A percentile compares a stretch with the other conserved stretches of the same genome.
phyloP scores from a whole-genome alignment of 73 alveolate species.

The Blepharisma japonicum region DNA sequence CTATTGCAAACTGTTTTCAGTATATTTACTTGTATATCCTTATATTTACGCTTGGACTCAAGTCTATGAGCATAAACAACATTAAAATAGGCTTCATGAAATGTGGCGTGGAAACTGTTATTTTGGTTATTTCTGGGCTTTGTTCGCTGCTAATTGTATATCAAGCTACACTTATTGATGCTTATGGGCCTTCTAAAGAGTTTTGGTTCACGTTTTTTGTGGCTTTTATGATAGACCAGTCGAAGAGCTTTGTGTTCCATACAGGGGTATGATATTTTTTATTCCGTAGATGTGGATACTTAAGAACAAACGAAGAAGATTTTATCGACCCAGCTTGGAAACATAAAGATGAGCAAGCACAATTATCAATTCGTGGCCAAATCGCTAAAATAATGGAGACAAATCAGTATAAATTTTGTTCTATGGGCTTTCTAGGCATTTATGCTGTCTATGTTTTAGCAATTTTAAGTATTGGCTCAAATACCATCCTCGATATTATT shows the following conservation, averaged over 20 bases:
- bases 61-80: constrained; percentile 30
- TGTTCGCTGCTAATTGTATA: constrained; percentile 16
- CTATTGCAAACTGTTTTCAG: constrained; percentile 37
- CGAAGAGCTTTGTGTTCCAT: constrained; percentile 36
- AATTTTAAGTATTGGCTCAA: constrained; percentile 46
- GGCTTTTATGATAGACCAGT: constrained; percentile 44
- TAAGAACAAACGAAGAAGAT: constrained; percentile 49
- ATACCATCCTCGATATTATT: constrained; percentile 32
- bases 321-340: constrained; percentile 18
- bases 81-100: constrained; percentile 32
- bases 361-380: constrained; percentile 35
- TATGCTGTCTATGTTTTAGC: constrained; percentile 63
- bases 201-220: constrained; percentile 40
- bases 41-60: constrained; percentile 35
- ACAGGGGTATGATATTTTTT: constrained; percentile 38
- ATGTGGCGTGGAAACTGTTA: constrained; percentile 35
- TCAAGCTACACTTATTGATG: constrained; percentile 10
- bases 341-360: constrained; percentile 38
- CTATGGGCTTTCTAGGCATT: constrained; percentile 45
- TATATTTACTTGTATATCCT: constrained; percentile 47
- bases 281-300: constrained; percentile 51
- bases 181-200: constrained; percentile 42
- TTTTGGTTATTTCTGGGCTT: constrained; percentile 28
- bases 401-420: constrained; percentile 38
- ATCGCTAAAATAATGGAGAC: constrained; percentile 53